phyloP scores from a whole-genome alignment of 139 green algal genomes.

The Ulvella scutata region DNA sequence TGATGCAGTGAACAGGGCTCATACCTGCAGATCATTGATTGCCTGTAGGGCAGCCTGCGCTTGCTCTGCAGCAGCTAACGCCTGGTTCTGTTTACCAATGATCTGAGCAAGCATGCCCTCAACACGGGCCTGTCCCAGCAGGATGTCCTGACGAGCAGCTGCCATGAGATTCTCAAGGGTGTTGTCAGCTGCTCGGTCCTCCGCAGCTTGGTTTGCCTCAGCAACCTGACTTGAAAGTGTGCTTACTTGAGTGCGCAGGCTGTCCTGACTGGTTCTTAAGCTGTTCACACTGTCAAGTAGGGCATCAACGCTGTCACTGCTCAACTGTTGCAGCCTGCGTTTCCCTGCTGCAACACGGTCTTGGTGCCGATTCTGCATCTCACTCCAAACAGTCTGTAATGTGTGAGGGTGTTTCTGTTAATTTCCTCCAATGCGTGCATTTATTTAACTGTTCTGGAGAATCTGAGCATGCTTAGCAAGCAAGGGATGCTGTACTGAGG shows the following conservation, averaged over 20 bases:
- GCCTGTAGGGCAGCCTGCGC: slow-evolving; percentile 3
- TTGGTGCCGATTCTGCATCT: too few relatives aligned
- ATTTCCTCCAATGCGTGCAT: too few relatives aligned
- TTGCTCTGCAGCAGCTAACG: slow-evolving; percentile 15
- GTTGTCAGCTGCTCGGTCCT: slow-evolving; percentile 31
- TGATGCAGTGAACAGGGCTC: too few relatives aligned
- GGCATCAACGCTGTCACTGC: background rate
- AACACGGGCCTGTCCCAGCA: slow-evolving; percentile 22
- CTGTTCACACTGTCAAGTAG: slow-evolving; percentile 12
- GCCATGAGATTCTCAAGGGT: slow-evolving; percentile 41
- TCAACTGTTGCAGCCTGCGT: slow-evolving; percentile 6
- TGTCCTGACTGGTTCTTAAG: slow-evolving; percentile 21
- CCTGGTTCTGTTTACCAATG: slow-evolving; percentile 41
- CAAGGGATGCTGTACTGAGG: too few relatives aligned
- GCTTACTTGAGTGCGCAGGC: slow-evolving; percentile 18
- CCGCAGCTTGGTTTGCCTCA: slow-evolving; percentile 31
- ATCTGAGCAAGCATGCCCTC: slow-evolving; percentile 40
- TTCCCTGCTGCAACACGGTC: background rate
- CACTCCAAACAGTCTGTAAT: too few relatives aligned
- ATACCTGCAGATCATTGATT: background rate
- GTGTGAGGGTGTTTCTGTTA: too few relatives aligned
- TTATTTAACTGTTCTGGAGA: too few relatives aligned
- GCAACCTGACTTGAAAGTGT: slow-evolving; percentile 35
- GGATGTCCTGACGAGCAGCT: slow-evolving; percentile 34
- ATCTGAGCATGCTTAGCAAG: too few relatives aligned